Base-by-base conservation (phyloP, 2,329 filamentous ascomycete genomes). In the Xylariaceae sp. region DNA sequence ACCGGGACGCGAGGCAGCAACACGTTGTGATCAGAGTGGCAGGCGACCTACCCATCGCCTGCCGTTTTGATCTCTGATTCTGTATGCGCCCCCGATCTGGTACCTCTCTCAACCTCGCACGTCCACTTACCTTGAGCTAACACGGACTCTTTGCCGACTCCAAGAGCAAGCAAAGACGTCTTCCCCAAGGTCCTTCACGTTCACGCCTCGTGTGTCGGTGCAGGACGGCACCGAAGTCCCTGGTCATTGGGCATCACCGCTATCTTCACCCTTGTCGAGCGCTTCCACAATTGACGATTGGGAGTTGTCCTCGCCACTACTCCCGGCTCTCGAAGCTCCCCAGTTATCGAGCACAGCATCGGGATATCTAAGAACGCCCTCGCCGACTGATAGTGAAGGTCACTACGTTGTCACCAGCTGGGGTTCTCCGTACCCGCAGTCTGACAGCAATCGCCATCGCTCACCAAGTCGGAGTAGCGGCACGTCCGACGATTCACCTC, bases 401-500 rank as follows among this genome's bases (percentile, higher is more conserved):
- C 75, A 74, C 59, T 85, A 82, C 73, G 80, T 81, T 62, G 94
- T 90, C 51, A 88, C 91, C 53, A 92, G 88, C 72, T 96, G 92
- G 92, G 92, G 92, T 58, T 96, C 92, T 56, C 92, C 92, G 18
- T 96, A 96, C 75, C 87, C 89, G 57, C 82, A 81, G 62, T 82
- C 87, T 45, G 88, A 83, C 59, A 74, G 72, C 66, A 74, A 71
- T 51, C 74, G 80, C 61, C 75, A 80, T 57, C 79, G 79, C 55
- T 75, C 75, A 56, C 74, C 77, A 62, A 84, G 82, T 67, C 77
- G 79, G 64, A 82, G 81, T 70, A 87, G 83, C 72, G 83, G 81
- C 67, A 75, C 75, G 59, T 86, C 82, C 2, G 83, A 85, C 68
- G 83, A 83, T 62, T 83, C 80, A 50, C 83, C 81, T 0, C 78